Evolutionary conservation across 2,329 filamentous ascomycete genomes (phyloP), one percentile per base, ranked within the genome.

Genomic region (Phoma sp.): DNA sequence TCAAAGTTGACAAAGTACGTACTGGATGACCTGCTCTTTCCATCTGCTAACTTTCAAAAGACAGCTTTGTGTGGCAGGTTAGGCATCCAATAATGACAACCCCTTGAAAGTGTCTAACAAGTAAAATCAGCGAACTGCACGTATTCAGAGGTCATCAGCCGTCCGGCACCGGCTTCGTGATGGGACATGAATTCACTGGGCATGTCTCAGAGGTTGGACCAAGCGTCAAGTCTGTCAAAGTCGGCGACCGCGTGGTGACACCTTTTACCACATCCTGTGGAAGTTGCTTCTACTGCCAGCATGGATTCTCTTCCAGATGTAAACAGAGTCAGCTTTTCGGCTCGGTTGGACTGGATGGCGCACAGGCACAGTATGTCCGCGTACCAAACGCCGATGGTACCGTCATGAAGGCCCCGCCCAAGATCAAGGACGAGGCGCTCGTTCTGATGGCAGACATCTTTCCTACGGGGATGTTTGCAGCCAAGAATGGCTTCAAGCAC

Each of bases 361-460:
- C 83, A 7, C 91, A 96, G 73, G 91, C 91, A 29, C 88, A 95
- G 75, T 96, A 87, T 70, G 88, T 82, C 56, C 65, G 75, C 5
- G 83, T 96, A 11, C 93, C 93, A 0, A 78, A 88, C 49, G 92
- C 92, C 9, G 91, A 96, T 67, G 86, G 86, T 32, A 96, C 91
- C 0, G 84, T 88, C n/a, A 83, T 92, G 68, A 88, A 87, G 66
- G 88, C 91, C 0, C 89, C 89, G 0, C 75, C 84, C 1, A 84
- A 82, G 7, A 88, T 96, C 53, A 84, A 88, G 18, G 88, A 93
- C 62, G 83, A 89, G 60, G 86, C 86, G 32, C 80, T 96, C 43
- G 86, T 96, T 6, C 82, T 96, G 24, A 96, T 96, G 92, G 91
- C 90, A 13, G 92, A 96, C 70, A 96, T 96, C 66, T 96, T 95